These are phyloP conservation scores for Solanum bulbocastanum DNA, from an alignment of 257 asterid species.

Conservation along the genomic window DNA sequence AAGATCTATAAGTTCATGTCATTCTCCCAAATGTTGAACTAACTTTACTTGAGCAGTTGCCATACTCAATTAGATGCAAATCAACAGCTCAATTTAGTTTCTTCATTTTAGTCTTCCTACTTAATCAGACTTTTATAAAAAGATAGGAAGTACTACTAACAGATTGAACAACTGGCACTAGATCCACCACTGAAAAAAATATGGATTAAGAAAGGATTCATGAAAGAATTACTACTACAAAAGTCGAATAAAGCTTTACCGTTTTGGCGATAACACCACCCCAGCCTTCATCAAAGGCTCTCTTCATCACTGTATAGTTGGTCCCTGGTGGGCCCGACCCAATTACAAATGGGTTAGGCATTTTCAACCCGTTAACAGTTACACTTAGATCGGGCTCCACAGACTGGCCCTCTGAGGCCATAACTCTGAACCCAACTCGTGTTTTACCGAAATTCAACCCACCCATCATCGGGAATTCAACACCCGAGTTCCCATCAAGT, in stretches of 20 bases:
- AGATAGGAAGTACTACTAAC: neutral
- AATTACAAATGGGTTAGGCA: slow-evolving; percentile 94
- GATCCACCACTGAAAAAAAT: neutral
- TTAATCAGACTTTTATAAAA: neutral
- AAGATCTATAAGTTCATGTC: neutral
- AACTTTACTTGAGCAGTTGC: neutral
- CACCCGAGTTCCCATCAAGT: neutral
- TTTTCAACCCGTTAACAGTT: slow-evolving; percentile 76
- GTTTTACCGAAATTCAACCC: neutral
- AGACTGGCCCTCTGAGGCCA: slow-evolving; percentile 21
- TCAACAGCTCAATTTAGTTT: neutral
- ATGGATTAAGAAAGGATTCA: neutral
- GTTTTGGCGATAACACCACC: slow-evolving; percentile 99
- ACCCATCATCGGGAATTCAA: neutral
- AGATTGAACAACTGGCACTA: neutral
- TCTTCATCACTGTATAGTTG: slow-evolving; percentile 85
- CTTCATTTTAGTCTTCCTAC: neutral
- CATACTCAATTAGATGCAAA: neutral
- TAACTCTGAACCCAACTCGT: slow-evolving; percentile 42
- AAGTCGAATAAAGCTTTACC: slow-evolving; percentile 21
- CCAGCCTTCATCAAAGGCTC: slow-evolving; percentile 97
- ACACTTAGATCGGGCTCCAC: slow-evolving; percentile 89
- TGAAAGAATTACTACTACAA: neutral
- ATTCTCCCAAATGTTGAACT: neutral
- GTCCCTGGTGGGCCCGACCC: slow-evolving; percentile 99